Evolutionary conservation across 2,329 filamentous ascomycete species (phyloP).

Genomic region (Geosmithia putterillii): DNA sequence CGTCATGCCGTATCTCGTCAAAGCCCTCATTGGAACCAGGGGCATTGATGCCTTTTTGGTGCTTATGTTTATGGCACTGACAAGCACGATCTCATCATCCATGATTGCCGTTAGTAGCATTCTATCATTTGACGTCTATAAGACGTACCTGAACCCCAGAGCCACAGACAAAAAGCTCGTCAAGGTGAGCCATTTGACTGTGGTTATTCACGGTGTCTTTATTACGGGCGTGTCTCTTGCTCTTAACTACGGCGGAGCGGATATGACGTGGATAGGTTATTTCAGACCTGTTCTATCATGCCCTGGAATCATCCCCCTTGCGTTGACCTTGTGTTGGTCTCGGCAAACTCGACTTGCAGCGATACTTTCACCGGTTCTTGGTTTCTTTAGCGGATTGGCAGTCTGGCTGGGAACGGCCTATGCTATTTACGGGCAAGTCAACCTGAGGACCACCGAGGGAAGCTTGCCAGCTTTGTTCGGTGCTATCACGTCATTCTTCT

Average conservation of each 20-base stretch:
- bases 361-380: slow-evolving; percentile 30
- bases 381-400: slow-evolving; percentile 29
- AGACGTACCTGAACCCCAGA: slow-evolving; percentile 65
- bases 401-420: slow-evolving; percentile 35
- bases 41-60: slow-evolving; percentile 65
- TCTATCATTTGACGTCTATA: slow-evolving; percentile 71
- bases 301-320: slow-evolving; percentile 34
- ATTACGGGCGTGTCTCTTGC: neutral
- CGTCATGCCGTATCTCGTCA: slow-evolving; percentile 67
- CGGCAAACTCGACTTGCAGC: slow-evolving; percentile 30
- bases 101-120: slow-evolving; percentile 79
- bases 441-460: slow-evolving; percentile 27
- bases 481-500: slow-evolving; percentile 27
- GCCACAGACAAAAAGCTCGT: slow-evolving; percentile 63
- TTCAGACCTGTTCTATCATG: neutral
- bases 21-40: slow-evolving; percentile 64
- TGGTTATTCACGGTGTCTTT: slow-evolving; percentile 62
- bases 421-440: slow-evolving; percentile 27
- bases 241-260: neutral
- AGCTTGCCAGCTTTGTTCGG: slow-evolving; percentile 35
- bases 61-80: slow-evolving; percentile 80
- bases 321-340: slow-evolving; percentile 34
- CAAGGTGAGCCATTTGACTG: slow-evolving; percentile 44
- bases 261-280: slow-evolving; percentile 1
- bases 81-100: slow-evolving; percentile 65